Percentiles rank a stretch among this genome's conserved stretches.
Conservation (phyloP, 2,329 filamentous ascomycete genomes). For the Fusarium xylarioides region DNA sequence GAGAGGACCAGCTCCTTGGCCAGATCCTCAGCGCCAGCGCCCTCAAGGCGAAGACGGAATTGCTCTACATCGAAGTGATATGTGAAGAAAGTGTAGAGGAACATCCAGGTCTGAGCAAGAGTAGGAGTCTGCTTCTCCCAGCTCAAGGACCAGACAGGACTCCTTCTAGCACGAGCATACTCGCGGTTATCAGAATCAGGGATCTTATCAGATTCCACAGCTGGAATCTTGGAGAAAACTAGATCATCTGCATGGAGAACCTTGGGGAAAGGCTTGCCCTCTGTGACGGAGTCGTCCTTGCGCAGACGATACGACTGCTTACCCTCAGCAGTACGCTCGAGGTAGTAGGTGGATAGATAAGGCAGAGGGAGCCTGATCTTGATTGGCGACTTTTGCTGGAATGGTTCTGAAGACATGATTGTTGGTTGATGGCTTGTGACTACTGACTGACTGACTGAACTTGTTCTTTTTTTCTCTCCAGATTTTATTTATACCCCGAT, state of each 20-base stretch:
- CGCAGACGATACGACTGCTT: constrained; percentile 34
- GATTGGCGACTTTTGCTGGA: constrained; percentile 33
- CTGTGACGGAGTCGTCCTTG: constrained; percentile 23
- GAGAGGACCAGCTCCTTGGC: constrained; percentile 50
- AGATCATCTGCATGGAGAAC: constrained; percentile 33
- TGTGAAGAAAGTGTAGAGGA: constrained; percentile 58
- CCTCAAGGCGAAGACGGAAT: constrained; percentile 36
- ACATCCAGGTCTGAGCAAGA: constrained; percentile 59
- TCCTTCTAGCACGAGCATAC: constrained; percentile 60
- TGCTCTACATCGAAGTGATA: constrained; percentile 34
- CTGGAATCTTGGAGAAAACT: constrained; percentile 30
- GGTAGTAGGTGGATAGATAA: constrained; percentile 40
- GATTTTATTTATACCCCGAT: constrained; percentile 38
- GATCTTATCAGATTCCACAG: constrained; percentile 36
- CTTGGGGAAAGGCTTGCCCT: constrained; percentile 33
- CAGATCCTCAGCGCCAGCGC: constrained; percentile 24
- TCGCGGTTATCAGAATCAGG: constrained; percentile 49
- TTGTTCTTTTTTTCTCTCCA: constrained; percentile 21
- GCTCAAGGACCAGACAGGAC: constrained; percentile 53
- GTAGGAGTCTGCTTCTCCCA: constrained; percentile 55
- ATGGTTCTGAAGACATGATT: constrained; percentile 36
- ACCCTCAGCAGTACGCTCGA: constrained; percentile 25
- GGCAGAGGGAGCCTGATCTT: constrained; percentile 56
- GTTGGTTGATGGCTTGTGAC: constrained; percentile 4
- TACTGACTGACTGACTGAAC: neutral